These are phyloP conservation scores for Typha latifolia DNA, from an alignment of 176 grass and related monocot species.

Conservation along the genomic window DNA sequence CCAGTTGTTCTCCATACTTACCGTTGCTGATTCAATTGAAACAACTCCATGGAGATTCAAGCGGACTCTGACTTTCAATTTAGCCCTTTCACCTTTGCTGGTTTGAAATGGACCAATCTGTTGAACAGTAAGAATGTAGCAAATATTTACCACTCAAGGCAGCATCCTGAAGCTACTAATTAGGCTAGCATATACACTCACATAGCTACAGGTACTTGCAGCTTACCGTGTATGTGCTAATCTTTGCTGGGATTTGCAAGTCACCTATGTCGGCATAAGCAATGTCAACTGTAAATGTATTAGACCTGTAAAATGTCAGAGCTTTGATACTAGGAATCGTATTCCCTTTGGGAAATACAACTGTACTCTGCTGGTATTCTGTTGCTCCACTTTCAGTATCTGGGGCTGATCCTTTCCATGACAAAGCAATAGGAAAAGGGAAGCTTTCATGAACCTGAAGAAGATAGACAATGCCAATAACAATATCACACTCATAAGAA, in stretches of 20 bases:
- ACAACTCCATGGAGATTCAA: conserved; percentile 75
- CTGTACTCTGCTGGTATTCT: conserved; percentile 35
- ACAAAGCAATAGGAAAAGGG: conserved; percentile 73
- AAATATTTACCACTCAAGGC: neutral
- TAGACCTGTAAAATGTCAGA: conserved; percentile 60
- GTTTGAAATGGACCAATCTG: conserved; percentile 82
- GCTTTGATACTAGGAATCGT: conserved; percentile 58
- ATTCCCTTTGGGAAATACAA: conserved; percentile 83
- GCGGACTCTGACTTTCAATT: conserved; percentile 65
- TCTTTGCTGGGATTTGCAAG: conserved; percentile 40
- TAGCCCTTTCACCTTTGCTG: conserved; percentile 50
- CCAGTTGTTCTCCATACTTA: conserved; percentile 22
- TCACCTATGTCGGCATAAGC: conserved; percentile 41
- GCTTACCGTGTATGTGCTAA: conserved; percentile 76
- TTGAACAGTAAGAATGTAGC: conserved; percentile 5
- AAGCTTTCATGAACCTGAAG: conserved; percentile 72
- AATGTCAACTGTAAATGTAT: conserved; percentile 64
- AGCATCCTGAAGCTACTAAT: neutral
- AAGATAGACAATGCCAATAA: conserved; percentile 12
- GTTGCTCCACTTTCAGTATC: conserved; percentile 39
- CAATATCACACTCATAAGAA: neutral
- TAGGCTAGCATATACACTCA: neutral
- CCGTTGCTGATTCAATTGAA: conserved; percentile 49
- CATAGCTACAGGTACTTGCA: neutral
- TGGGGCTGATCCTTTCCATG: conserved; percentile 43